A percentile compares a stretch with the other conserved stretches of the same genome.
phyloP scores from a whole-genome alignment of 2,329 filamentous ascomycete genomes.

The Aspergillaceae sp. region DNA sequence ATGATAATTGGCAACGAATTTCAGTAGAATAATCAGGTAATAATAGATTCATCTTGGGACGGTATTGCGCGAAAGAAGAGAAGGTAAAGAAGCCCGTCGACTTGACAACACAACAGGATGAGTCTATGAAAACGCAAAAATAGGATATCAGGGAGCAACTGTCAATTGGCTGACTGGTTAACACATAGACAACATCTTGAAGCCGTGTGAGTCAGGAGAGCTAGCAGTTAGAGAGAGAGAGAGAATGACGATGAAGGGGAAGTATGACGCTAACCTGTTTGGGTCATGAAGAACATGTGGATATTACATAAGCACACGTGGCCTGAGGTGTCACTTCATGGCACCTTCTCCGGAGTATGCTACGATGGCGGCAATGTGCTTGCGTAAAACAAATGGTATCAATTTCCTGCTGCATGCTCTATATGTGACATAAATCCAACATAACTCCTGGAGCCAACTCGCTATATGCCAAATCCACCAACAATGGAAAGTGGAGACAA shows the following conservation, averaged over 20 bases:
- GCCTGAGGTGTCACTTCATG: not conserved
- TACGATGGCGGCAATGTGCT: no score
- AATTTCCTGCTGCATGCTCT: no score
- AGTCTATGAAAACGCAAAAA: no score
- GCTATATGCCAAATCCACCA: no score
- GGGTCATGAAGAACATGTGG: not conserved
- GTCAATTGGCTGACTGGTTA: not conserved
- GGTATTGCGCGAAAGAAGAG: not conserved
- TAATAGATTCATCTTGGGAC: not conserved
- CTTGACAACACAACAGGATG: not conserved
- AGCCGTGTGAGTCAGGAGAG: not conserved
- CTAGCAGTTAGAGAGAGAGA: not conserved
- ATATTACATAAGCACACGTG: not conserved
- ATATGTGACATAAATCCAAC: no score
- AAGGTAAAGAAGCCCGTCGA: not conserved
- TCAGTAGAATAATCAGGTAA: not conserved
- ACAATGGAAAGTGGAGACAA: no score
- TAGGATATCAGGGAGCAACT: no score
- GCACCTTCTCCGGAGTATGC: no score
- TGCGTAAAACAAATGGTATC: no score
- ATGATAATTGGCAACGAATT: slow-evolving; percentile 1
- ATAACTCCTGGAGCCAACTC: no score
- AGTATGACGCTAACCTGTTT: not conserved
- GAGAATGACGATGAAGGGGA: not conserved
- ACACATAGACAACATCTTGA: no score